Evolutionary conservation across 148 eudicot genomes (phyloP), one percentile per base, ranked within the genome.

Genomic region (Cornus kousa): DNA sequence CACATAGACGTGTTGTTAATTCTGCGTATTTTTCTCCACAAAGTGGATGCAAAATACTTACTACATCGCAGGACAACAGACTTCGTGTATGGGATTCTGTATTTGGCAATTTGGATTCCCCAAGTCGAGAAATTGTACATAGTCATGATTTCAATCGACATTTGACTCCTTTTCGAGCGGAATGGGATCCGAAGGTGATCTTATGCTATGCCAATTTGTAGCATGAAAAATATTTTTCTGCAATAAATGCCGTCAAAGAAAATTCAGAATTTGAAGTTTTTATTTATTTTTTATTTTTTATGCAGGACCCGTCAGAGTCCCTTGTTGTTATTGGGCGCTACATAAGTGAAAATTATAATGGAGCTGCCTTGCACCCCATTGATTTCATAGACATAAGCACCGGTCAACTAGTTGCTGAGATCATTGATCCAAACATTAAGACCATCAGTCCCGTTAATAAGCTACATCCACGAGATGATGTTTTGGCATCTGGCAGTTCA

Each of bases 101-200:
- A 71, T 91, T 73, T 82, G 95, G 93, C 77, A 82, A 89, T 87
- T 59, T 96, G 84, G 95, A 92, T 70, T 82, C 90, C 62, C 98
- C 99, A 77, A 96, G 99, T 83, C 88, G 99, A 75, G 98, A 93
- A 87, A 96, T 96, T 72, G 99, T 96, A 22, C 98, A 96, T 78
- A 96, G 99, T 82, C 99, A 96, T 79, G 97, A 96, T 91, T 96
- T 96, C 77, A 96, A 96, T 81, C 80, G 99, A 73, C 91, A 96
- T 83, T 79, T 96, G 81, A 96, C 99, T 69, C 88, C 98, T 74
- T 96, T 96, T 62, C 88, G 91, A 55, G 99, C 97, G 57, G 99
- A 96, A 86, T 96, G 99, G 99, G 98, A 96, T 84, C 98, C 98
- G n/a, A 96, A 96, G 97, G 99, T 93, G 79, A 73, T 77, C 22